phyloP scores from a whole-genome alignment of 495 filamentous ascomycete species.

The Aspergillus incahuasiensis region DNA sequence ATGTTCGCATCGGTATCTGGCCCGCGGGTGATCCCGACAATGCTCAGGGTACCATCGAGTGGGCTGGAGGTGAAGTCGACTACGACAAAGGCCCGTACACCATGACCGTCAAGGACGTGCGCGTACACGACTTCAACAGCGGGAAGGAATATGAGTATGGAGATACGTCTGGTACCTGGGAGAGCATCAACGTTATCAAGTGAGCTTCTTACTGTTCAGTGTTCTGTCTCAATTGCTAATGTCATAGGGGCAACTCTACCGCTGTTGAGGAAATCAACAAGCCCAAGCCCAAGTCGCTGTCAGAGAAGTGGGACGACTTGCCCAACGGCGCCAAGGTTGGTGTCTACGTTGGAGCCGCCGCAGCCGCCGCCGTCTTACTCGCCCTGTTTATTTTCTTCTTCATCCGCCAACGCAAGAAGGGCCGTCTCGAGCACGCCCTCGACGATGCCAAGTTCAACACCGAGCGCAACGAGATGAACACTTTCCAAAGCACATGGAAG shows the following conservation, averaged over 20 bases:
- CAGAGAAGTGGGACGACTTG: slow-evolving; percentile 56
- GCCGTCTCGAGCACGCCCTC: slow-evolving; percentile 56
- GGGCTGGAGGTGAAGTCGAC: slow-evolving; percentile 77
- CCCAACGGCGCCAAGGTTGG: slow-evolving; percentile 52
- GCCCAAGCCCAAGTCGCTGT: slow-evolving; percentile 35
- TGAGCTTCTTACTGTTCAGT: slow-evolving; percentile 34
- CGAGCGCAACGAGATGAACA: slow-evolving; percentile 61
- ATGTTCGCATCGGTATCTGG: slow-evolving; percentile 83
- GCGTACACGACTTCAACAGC: slow-evolving; percentile 61
- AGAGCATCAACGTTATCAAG: slow-evolving; percentile 66
- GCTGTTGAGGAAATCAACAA: slow-evolving; percentile 32
- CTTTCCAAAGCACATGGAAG: slow-evolving; percentile 45
- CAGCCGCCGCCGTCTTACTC: slow-evolving; percentile 46
- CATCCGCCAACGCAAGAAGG: slow-evolving; percentile 61
- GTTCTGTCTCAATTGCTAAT: slow-evolving; percentile 1
- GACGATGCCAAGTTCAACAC: slow-evolving; percentile 50
- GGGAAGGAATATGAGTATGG: slow-evolving; percentile 65
- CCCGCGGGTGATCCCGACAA: slow-evolving; percentile 75
- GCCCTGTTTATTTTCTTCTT: slow-evolving; percentile 53
- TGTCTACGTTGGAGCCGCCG: slow-evolving; percentile 50
- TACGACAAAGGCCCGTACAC: slow-evolving; percentile 69
- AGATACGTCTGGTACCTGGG: slow-evolving; percentile 60
- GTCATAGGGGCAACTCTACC: slow-evolving; percentile 59
- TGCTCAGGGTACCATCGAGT: slow-evolving; percentile 55
- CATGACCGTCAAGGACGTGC: slow-evolving; percentile 68